These are phyloP conservation scores for Claviceps spartinae DNA, from an alignment of 2,329 filamentous ascomycete species.

Conservation along the genomic window DNA sequence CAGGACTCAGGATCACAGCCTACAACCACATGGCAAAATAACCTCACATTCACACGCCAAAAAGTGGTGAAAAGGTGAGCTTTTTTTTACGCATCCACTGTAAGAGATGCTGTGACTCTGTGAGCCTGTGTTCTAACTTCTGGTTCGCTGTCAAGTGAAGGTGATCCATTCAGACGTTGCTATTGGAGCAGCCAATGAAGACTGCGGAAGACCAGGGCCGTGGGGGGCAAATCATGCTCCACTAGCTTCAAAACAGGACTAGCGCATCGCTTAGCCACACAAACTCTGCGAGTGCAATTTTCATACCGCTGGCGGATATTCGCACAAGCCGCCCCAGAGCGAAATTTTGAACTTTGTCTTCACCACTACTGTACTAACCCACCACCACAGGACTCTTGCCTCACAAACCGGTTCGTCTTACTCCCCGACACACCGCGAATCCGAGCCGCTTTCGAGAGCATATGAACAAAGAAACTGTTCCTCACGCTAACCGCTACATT, in stretches of 20 bases:
- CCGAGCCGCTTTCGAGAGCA: neutral
- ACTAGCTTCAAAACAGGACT: conserved; percentile 14
- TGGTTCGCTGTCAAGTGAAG: neutral
- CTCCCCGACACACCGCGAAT: neutral
- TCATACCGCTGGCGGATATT: conserved; percentile 18
- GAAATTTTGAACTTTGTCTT: conserved; percentile 19
- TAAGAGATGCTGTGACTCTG: neutral
- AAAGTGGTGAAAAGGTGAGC: too few species aligned
- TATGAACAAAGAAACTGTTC: neutral
- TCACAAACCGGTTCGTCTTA: conserved; percentile 23
- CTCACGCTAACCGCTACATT: conserved; percentile 1
- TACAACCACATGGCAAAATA: too few species aligned
- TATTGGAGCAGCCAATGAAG: neutral
- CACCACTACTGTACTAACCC: conserved; percentile 21
- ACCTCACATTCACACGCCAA: neutral
- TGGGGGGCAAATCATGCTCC: conserved; percentile 17
- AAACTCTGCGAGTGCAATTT: conserved; percentile 18
- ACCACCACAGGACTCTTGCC: conserved; percentile 21
- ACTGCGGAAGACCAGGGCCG: conserved; percentile 12
- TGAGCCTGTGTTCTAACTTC: neutral
- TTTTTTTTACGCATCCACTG: too few species aligned
- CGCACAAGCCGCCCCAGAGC: conserved; percentile 9
- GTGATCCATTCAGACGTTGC: neutral
- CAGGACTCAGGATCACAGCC: too few species aligned
- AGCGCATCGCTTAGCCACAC: conserved; percentile 26